Evolutionary conservation across 495 filamentous ascomycete species (phyloP), one percentile per base, ranked within the genome.

Genomic region (Penicillium angulare): DNA sequence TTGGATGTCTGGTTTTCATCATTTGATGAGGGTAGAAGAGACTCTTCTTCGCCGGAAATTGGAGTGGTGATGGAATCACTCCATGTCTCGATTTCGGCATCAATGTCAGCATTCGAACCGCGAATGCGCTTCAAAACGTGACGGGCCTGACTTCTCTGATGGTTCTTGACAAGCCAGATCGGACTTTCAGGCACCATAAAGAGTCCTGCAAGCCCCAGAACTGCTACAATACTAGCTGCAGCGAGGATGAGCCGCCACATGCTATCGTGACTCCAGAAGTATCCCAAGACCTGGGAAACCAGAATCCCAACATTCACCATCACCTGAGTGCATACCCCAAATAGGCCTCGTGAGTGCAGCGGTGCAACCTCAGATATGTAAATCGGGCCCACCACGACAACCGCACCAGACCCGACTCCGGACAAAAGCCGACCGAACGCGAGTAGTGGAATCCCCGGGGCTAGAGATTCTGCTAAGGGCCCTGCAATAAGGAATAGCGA

Each of bases 291-390:
- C 62, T 97, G 95, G 0, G 91, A 84, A 22, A 85, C 69, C 9
- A 98, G 65, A 42, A 98, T 97, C 12, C 93, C 93, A n/a, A 93
- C 70, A 58, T 97, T 97, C 64, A 92, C 90, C 73, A 89, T 91
- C 53, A 98, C 78, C 60, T 98, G 93, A 3, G 93, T 98, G 58
- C 95, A 85, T 13, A 87, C 85, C 7, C 95, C 93, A 61, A 96
- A 96, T 49, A 91, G 82, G 2, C 95, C 95, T 34, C 86, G 85
- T 42, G 87, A 79, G 3, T 71, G 70, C 0, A 87, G 87, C 13
- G 92, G 93, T 0, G 91, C 87, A 15, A 95, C 77, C 66, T 98
- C 95, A 15, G 89, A 90, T 50, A 98, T 87, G 68, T 92, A 97
- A 24, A 97, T 82, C n/a, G 93, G 93, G 0, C 93, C 89, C n/a